Base-by-base conservation (phyloP, 345 rosid genomes). In the Clarkia xantiana region DNA sequence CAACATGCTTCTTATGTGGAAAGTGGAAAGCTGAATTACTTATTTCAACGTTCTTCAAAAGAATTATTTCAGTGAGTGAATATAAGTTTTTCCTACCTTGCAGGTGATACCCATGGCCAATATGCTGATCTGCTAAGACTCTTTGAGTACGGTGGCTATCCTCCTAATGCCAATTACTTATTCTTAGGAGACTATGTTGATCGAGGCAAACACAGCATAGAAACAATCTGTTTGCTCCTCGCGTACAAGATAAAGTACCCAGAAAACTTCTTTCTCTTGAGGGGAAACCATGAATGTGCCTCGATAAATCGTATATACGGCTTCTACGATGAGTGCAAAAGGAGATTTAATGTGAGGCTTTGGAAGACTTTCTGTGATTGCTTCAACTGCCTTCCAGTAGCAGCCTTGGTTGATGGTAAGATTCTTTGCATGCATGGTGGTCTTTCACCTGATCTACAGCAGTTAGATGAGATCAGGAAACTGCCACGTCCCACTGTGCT, bases 81-180 rank as follows among this genome's bases (percentile, higher is more conserved):
- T 29, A 29, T 29, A 7, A 29, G 1, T 29, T 29, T 29, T 29
- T 29, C 9, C 36, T 29, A 29, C 36, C 3, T 46, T n/a, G 14
- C 12, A 46, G 49, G 49, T 46, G 49, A 46, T 25, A 46, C 23
- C 23, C 49, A 46, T 14, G 49, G 49, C 14, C 49, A 46, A 6
- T 46, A 46, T 46, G 11, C 49, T 46, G 49, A 46, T 25, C 23
- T 46, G 23, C 23, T 46, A 25, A 46, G 49, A 22, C 49, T 46
- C 17, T 46, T 46, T 16, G 49, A 17, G 49, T 17, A 46, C 14
- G 49, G 49, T 17, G 49, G 49, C 17, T 17, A 18, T 19, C 49
- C 49, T 46, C 49, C 49, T 46, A 19, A 46, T 46, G 49, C 49
- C 23, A 46, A 46, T 46, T 46, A 46, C 49, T 46, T 46, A 25